Percentiles rank a stretch among this genome's conserved stretches.
phyloP scores from a whole-genome alignment of 306 rosid species.

The Leucaena leucocephala region DNA sequence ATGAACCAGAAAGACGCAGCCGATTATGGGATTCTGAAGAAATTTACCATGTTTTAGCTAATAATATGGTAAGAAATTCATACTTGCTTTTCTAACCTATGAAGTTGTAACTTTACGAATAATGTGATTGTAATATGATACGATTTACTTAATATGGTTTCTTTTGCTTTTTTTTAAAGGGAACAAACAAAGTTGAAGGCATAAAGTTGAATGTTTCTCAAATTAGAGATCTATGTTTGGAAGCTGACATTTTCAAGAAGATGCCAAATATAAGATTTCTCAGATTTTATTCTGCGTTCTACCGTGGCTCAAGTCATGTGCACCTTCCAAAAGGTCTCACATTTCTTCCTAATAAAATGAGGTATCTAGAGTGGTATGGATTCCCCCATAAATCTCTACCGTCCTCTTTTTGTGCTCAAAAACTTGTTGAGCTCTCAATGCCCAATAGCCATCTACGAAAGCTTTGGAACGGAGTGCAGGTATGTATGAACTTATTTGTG shows the following conservation, averaged over 20 bases:
- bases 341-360: neutral
- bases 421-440: neutral
- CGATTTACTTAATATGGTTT: neutral
- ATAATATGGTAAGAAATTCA: constrained; percentile 7
- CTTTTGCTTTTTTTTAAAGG: constrained; percentile 6
- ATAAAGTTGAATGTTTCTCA: neutral
- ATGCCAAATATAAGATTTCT: neutral
- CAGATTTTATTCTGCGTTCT: neutral
- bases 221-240: neutral
- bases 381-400: neutral
- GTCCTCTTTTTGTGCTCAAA: no score
- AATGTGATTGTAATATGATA: neutral
- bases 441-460: neutral
- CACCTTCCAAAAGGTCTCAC: neutral
- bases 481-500: neutral
- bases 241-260: neutral
- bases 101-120: neutral
- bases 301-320: neutral
- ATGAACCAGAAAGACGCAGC: constrained; percentile 8
- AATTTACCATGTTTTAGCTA: neutral
- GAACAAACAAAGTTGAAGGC: constrained; percentile 6
- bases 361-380: constrained; percentile 11
- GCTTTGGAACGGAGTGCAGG: constrained; percentile 8
- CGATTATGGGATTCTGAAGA: constrained; percentile 12
- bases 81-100: neutral